Conservation (phyloP, 495 filamentous ascomycete species). For the Penicillium paradoxum region DNA sequence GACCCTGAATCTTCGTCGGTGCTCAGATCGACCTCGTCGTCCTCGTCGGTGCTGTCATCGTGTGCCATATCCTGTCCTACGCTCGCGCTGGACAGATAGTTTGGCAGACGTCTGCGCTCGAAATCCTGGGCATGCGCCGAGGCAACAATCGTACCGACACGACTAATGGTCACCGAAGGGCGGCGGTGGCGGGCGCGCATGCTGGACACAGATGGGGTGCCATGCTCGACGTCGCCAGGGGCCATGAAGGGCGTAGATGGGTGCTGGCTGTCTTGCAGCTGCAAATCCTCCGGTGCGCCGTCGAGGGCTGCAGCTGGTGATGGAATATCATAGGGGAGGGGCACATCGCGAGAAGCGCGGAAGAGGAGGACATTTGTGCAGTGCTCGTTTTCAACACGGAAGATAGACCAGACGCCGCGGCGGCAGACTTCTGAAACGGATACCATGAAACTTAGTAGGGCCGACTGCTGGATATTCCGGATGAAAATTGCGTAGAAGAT, state of each 20-base stretch:
- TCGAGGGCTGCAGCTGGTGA: constrained; percentile 23
- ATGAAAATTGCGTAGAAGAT: constrained; percentile 87
- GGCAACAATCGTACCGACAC: constrained; percentile 59
- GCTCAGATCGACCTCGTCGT: constrained; percentile 19
- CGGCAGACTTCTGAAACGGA: constrained; percentile 71
- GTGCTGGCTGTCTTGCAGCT: constrained; percentile 31
- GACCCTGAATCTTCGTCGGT: constrained; percentile 19
- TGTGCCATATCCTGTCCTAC: constrained; percentile 16
- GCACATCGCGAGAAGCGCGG: constrained; percentile 75
- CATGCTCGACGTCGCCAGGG: constrained; percentile 30
- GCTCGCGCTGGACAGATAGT: constrained; percentile 25
- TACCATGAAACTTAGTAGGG: constrained; percentile 70
- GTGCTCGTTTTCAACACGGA: constrained; percentile 96
- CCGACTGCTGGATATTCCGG: constrained; percentile 72
- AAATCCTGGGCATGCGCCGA: constrained; percentile 85
- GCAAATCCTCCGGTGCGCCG: constrained; percentile 21
- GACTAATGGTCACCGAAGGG: constrained; percentile 31
- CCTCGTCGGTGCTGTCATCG: constrained; percentile 38
- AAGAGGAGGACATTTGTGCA: constrained; percentile 81
- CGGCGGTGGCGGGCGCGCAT: constrained; percentile 23
- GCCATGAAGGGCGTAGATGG: constrained; percentile 17
- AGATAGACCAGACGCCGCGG: constrained; percentile 82
- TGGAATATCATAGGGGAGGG: constrained; percentile 69
- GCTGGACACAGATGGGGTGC: constrained; percentile 22
- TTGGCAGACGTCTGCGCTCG: constrained; percentile 60